A percentile compares a stretch with the other conserved stretches of the same genome.
Conservation (phyloP, 2,329 filamentous ascomycete genomes). For the Cercospora nicotianae region DNA sequence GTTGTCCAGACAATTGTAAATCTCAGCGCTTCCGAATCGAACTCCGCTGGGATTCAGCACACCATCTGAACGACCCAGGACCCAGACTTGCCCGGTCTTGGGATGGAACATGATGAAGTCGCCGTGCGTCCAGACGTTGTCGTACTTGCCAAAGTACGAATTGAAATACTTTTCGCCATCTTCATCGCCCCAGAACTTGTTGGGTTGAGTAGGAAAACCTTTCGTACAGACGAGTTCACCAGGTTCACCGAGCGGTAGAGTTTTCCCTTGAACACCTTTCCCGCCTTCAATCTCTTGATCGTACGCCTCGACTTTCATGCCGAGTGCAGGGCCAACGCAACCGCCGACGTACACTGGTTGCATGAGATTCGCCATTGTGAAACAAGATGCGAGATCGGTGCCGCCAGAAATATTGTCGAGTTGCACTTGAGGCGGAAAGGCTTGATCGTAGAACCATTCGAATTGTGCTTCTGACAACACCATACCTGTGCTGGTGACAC, state of each 20-base stretch:
- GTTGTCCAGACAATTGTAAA: constrained; percentile 71
- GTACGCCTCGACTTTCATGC: constrained; percentile 59
- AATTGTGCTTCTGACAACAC: constrained; percentile 74
- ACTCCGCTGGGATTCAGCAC: constrained; percentile 79
- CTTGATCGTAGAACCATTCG: constrained; percentile 75
- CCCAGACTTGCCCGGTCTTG: constrained; percentile 61
- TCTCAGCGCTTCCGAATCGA: constrained; percentile 76
- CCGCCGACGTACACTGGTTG: constrained; percentile 64
- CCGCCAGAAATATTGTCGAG: constrained; percentile 74
- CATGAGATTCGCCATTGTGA: constrained; percentile 64
- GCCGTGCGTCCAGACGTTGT: constrained; percentile 75
- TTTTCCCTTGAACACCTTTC: constrained; percentile 46
- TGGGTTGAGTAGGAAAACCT: constrained; percentile 74
- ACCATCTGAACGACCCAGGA: constrained; percentile 72
- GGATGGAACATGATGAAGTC: constrained; percentile 76
- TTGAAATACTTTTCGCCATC: constrained; percentile 46
- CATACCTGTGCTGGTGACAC: constrained; percentile 76
- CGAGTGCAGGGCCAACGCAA: constrained; percentile 55
- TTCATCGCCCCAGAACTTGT: constrained; percentile 51
- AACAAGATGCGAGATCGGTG: constrained; percentile 72
- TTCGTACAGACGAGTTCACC: constrained; percentile 71
- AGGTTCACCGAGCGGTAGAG: constrained; percentile 63
- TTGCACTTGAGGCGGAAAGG: constrained; percentile 66
- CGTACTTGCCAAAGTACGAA: constrained; percentile 50
- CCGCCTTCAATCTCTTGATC: constrained; percentile 54